phyloP scores from a whole-genome alignment of 495 filamentous ascomycete species.

The Lasiosphaeris hirsuta region DNA sequence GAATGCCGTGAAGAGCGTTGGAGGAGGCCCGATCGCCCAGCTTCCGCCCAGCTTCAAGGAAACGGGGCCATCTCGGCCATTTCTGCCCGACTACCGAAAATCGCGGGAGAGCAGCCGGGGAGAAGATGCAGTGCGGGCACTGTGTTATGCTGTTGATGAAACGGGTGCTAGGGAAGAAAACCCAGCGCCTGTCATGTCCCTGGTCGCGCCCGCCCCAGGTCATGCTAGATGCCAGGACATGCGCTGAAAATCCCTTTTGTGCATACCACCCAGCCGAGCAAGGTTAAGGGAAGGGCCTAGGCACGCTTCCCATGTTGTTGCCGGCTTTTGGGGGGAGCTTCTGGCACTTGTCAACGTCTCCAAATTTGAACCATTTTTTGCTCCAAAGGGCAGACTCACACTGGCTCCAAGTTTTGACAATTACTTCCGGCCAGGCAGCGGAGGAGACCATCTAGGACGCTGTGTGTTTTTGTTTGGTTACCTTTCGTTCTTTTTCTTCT shows the following conservation, averaged over 20 bases:
- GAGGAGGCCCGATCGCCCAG: no score
- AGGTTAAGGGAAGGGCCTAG: background rate
- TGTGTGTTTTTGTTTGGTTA: slow-evolving; percentile 1
- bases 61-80: no score
- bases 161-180: slow-evolving; percentile 5
- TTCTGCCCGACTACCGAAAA: background rate
- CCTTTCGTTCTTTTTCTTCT: background rate
- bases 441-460: background rate
- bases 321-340: no score
- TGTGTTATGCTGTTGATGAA: background rate
- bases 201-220: background rate
- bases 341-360: no score
- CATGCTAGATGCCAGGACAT: background rate
- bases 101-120: background rate
- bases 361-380: background rate
- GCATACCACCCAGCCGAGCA: background rate
- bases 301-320: background rate
- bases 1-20: no score
- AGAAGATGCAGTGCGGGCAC: background rate
- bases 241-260: slow-evolving; percentile 1
- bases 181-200: background rate
- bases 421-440: background rate
- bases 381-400: background rate
- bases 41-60: no score
- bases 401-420: background rate